Base-by-base conservation (phyloP, 1,139 yeast genomes). In the Candida sojae region DNA sequence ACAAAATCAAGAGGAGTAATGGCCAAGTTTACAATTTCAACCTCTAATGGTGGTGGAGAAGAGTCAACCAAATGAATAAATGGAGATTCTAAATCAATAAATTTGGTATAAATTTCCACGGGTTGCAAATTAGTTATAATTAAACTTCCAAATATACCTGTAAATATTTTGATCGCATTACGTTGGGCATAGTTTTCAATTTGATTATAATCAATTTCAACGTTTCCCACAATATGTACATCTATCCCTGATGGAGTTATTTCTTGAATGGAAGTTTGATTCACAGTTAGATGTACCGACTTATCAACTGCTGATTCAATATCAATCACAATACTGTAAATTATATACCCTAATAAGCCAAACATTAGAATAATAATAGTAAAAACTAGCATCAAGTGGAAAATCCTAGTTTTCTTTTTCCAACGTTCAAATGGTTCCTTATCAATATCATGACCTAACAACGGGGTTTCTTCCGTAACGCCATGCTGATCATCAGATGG, bases 1-100 rank as follows among this genome's bases (percentile, higher is more conserved):
- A 59, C 51, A 35, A 69, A 58, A 46, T 67, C 70, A 34, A 70
- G 49, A n/a, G 58, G 56, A 3, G 71, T 64, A 9, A 51, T 36
- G 5, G 61, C 53, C 4, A 56, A 53, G 43, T 68, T 59, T 6
- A 53, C 45, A 17, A 69, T 52, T 33, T 57, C 57, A 3, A 69
- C 55, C 2, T 54, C 47, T 4, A 70, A 31, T 11, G 60, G 63
- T 2, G 73, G 71, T 4, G 70, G 66, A 17, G 47, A 53, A 0
- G 55, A 43, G 47, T 69, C 63, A 9, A 63, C 51, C 34, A 67
- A 52, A 49, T 69, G 72, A 9, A 54, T 42, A 39, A 57, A 54
- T 4, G 59, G 60, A 1, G 51, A 50, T 1, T 51, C 53, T 5
- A 57, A 43, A 17, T 51, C 62, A 6, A 58, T 48, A 5, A 65